Conservation (phyloP, 2,329 filamentous ascomycete species). For the Colletotrichum brevisporum region DNA sequence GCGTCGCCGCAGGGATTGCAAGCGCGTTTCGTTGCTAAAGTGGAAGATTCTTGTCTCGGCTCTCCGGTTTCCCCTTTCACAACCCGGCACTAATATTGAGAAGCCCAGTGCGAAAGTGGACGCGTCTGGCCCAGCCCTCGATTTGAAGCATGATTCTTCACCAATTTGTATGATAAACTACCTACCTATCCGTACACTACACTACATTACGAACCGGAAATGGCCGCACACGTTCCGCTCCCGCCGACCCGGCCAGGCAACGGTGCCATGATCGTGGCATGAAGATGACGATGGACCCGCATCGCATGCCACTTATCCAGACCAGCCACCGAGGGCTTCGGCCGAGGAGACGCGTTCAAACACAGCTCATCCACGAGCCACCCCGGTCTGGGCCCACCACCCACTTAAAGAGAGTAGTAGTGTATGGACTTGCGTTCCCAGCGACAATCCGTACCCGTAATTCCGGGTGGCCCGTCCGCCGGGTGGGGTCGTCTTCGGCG, state of each 20-base stretch:
- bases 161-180: slow-evolving; percentile 9
- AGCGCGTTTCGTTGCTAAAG: slow-evolving; percentile 36
- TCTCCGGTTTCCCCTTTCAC: slow-evolving; percentile 27
- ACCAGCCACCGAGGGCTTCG: slow-evolving; percentile 25
- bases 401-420: background rate
- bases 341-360: slow-evolving; percentile 28
- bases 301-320: background rate
- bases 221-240: slow-evolving; percentile 35
- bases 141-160: background rate
- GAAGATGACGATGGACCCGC: too few relatives aligned
- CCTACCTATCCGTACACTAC: background rate
- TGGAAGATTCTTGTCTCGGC: slow-evolving; percentile 29
- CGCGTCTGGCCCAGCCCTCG: slow-evolving; percentile 30
- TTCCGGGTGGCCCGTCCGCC: background rate
- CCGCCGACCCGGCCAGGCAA: slow-evolving; percentile 24
- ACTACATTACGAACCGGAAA: background rate
- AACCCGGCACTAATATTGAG: slow-evolving; percentile 14
- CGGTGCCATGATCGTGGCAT: slow-evolving; percentile 33
- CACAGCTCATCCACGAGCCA: background rate
- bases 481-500: slow-evolving; percentile 25
- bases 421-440: background rate
- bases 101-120: slow-evolving; percentile 22
- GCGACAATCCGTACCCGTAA: slow-evolving; percentile 5
- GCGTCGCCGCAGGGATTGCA: slow-evolving; percentile 26
- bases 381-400: slow-evolving; percentile 2